Conservation (phyloP, 2,329 filamentous ascomycete genomes). For the Calonectria henricotiae region DNA sequence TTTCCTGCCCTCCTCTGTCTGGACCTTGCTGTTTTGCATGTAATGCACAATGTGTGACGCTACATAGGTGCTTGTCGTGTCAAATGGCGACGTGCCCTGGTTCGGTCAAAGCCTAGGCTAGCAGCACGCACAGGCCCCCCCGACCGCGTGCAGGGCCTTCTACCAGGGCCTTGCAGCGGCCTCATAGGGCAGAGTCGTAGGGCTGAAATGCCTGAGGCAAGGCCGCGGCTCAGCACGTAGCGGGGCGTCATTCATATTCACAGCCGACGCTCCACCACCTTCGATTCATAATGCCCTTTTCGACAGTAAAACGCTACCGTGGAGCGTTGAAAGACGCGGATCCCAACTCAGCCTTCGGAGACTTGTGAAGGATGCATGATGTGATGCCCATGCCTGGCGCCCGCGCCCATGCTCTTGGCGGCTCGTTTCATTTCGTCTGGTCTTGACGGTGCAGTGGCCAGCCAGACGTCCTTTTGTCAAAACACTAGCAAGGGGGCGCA, state of each 20-base stretch:
- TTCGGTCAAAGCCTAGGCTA: slow-evolving; percentile 2
- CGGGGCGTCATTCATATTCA: neutral
- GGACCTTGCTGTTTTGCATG: slow-evolving; percentile 6
- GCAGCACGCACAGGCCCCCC: slow-evolving; percentile 17
- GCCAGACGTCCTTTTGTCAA: slow-evolving; percentile 17
- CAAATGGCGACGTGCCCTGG: slow-evolving; percentile 3
- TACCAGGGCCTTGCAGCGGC: slow-evolving; percentile 28
- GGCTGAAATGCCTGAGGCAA: slow-evolving; percentile 37
- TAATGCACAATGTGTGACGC: slow-evolving; percentile 17
- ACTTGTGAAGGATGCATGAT: slow-evolving; percentile 11
- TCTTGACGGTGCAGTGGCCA: neutral
- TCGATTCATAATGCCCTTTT: slow-evolving; percentile 24
- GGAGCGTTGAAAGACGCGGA: slow-evolving; percentile 13
- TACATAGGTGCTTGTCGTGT: neutral
- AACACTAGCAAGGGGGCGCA: slow-evolving; percentile 28
- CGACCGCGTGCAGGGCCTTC: slow-evolving; percentile 18
- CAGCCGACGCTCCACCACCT: slow-evolving; percentile 3
- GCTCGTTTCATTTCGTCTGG: neutral
- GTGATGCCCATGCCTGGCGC: neutral
- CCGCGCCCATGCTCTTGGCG: slow-evolving; percentile 7
- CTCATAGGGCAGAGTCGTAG: slow-evolving; percentile 34
- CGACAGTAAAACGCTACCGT: neutral
- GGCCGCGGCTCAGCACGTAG: slow-evolving; percentile 8
- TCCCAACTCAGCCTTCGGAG: slow-evolving; percentile 30
- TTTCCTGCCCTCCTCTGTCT: slow-evolving; percentile 1